These are phyloP conservation scores for Metschnikowia henanensis DNA, from an alignment of 805 yeast species.

Conservation along the genomic window DNA sequence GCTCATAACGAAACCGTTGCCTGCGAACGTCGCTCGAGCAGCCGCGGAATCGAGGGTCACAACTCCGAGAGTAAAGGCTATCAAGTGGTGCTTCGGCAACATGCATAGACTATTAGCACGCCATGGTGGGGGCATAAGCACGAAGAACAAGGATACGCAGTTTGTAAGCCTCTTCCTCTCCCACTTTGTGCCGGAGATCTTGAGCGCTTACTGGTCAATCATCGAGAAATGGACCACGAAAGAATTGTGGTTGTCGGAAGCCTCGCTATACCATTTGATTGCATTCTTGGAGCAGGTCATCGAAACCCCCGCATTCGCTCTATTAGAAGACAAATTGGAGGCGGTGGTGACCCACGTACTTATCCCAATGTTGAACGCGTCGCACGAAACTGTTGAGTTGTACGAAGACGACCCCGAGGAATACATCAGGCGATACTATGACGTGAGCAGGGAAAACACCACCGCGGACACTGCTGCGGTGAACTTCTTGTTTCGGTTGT, in stretches of 20 bases:
- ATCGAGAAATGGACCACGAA: constrained; percentile 42
- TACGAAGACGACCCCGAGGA: constrained; percentile 49
- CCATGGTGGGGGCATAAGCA: constrained; percentile 44
- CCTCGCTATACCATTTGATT: constrained; percentile 42
- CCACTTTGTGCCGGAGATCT: constrained; percentile 43
- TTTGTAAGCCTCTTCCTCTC: constrained; percentile 34
- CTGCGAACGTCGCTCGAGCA: constrained; percentile 32
- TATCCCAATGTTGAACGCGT: constrained; percentile 42
- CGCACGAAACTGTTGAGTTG: constrained; percentile 38
- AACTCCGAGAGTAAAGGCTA: constrained; percentile 44
- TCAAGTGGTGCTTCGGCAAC: constrained; percentile 47
- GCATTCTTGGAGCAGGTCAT: constrained; percentile 43
- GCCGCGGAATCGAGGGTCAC: constrained; percentile 30
- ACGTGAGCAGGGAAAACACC: constrained; percentile 47
- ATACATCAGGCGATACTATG: constrained; percentile 43
- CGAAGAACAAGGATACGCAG: constrained; percentile 27
- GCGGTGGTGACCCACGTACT: constrained; percentile 41
- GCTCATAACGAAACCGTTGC: constrained; percentile 41
- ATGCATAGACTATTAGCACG: constrained; percentile 41
- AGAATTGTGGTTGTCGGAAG: constrained; percentile 41
- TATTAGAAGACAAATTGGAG: constrained; percentile 39
- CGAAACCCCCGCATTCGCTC: constrained; percentile 39
- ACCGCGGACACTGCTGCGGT: constrained; percentile 52
- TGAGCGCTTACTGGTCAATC: constrained; percentile 43
- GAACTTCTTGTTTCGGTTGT: constrained; percentile 43